A percentile compares a stretch with the other conserved stretches of the same genome.
Evolutionary conservation across 148 eudicot genomes (phyloP).

Genomic region (Camellia japonica): DNA sequence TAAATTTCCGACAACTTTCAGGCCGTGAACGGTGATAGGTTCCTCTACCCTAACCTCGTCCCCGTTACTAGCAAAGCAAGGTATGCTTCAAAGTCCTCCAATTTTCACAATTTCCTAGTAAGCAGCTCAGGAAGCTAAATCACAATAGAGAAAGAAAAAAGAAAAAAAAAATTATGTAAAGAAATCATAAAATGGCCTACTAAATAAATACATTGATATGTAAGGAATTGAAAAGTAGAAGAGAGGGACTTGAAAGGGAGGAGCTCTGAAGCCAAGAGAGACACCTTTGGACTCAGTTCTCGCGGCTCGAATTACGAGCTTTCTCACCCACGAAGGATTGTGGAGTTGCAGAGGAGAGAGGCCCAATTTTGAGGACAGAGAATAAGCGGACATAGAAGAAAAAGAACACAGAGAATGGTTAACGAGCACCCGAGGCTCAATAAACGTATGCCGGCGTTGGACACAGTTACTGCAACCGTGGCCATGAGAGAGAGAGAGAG

Average conservation of each 20-base stretch:
- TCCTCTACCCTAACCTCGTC: too few species aligned
- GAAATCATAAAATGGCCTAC: too few species aligned
- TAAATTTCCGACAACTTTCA: too few species aligned
- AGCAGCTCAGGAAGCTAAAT: constrained; percentile 72
- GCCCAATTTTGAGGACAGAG: constrained; percentile 14
- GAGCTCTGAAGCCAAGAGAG: constrained; percentile 64
- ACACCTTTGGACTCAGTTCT: constrained; percentile 67
- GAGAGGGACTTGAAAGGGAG: constrained; percentile 53
- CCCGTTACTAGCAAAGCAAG: constrained; percentile 69
- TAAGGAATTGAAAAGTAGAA: background rate
- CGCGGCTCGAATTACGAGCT: constrained; percentile 55
- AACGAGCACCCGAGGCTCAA: constrained; percentile 3
- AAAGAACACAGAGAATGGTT: background rate
- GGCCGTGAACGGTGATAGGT: too few species aligned
- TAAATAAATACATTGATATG: too few species aligned
- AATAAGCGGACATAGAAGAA: background rate
- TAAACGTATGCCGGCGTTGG: constrained; percentile 15
- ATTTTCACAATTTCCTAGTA: constrained; percentile 74
- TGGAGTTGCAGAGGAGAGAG: constrained; percentile 10
- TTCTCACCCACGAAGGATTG: constrained; percentile 12
- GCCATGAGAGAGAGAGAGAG: constrained; percentile 20
- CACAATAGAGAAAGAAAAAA: background rate
- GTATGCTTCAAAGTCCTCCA: constrained; percentile 73
- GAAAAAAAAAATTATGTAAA: too few species aligned
- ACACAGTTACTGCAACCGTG: constrained; percentile 12